Evolutionary conservation across 257 asterid genomes (phyloP).

Genomic region (Solanum lignicaule): DNA sequence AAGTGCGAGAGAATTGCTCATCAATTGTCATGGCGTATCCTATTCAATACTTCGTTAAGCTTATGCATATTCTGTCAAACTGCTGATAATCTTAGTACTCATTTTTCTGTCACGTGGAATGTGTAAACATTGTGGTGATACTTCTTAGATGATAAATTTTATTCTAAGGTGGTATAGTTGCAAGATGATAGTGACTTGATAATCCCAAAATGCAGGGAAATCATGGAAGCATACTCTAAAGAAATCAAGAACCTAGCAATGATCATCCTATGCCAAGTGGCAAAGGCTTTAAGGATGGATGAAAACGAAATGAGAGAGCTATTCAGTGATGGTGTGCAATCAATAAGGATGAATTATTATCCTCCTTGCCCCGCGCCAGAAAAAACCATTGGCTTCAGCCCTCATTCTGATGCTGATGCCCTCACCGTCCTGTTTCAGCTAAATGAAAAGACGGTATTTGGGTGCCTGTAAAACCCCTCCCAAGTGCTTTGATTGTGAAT

Average conservation of each 20-base stretch:
- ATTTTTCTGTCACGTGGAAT: not conserved
- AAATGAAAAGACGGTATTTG: too few relatives aligned
- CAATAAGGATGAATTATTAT: slow-evolving; percentile 44
- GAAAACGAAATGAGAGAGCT: slow-evolving; percentile 19
- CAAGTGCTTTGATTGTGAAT: too few relatives aligned
- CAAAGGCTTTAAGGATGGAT: slow-evolving; percentile 31
- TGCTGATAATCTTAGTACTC: not conserved
- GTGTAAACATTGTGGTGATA: not conserved
- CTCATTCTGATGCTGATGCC: slow-evolving; percentile 55
- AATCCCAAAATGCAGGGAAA: slow-evolving; percentile 19
- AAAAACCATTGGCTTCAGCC: slow-evolving; percentile 28
- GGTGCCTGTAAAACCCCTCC: too few relatives aligned
- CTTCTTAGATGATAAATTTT: not conserved
- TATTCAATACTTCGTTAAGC: not conserved
- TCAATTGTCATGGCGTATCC: too few relatives aligned
- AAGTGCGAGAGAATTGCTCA: not conserved
- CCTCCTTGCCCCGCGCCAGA: slow-evolving; percentile 54
- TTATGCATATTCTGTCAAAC: not conserved
- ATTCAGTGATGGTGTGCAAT: slow-evolving; percentile 33
- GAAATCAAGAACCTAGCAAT: slow-evolving; percentile 28
- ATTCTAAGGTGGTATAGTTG: not conserved
- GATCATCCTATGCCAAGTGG: slow-evolving; percentile 26
- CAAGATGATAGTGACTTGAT: not conserved
- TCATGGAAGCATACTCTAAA: slow-evolving; percentile 20
- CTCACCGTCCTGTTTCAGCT: slow-evolving; percentile 1